Evolutionary conservation across 2,329 filamentous ascomycete genomes (phyloP).

Genomic region (Scytalidium lignicola): DNA sequence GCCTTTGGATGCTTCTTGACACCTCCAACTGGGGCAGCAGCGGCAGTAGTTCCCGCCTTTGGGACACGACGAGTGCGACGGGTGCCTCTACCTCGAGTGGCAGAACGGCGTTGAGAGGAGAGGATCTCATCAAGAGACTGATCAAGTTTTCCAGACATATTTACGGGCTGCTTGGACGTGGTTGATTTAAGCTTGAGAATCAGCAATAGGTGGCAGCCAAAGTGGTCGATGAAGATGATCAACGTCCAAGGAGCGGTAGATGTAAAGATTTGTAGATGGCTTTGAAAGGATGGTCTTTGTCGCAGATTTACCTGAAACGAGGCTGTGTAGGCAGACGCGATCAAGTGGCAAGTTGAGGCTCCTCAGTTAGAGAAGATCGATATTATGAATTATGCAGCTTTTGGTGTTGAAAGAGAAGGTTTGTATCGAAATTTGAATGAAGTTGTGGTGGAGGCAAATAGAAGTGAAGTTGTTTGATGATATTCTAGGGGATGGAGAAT

Average conservation of each 20-base stretch:
- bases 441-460: neutral
- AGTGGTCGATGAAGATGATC: constrained; percentile 18
- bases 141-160: constrained; percentile 92
- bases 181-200: constrained; percentile 25
- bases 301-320: neutral
- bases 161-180: constrained; percentile 31
- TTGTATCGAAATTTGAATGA: neutral
- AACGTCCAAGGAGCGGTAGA: constrained; percentile 18
- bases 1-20: constrained; percentile 70
- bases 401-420: neutral
- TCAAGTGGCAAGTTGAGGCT: neutral
- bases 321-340: constrained; percentile 1
- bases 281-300: neutral
- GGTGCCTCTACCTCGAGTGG: constrained; percentile 22
- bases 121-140: constrained; percentile 97
- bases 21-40: constrained; percentile 73
- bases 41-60: constrained; percentile 38
- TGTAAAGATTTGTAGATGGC: constrained; percentile 5
- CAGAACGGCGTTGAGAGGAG: constrained; percentile 55
- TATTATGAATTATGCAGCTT: neutral
- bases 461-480: neutral
- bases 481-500: neutral
- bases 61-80: constrained; percentile 44
- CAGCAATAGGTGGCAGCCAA: constrained; percentile 20
- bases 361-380: neutral